Evolutionary conservation across 257 asterid genomes (phyloP).

Genomic region (Plantago ovata): DNA sequence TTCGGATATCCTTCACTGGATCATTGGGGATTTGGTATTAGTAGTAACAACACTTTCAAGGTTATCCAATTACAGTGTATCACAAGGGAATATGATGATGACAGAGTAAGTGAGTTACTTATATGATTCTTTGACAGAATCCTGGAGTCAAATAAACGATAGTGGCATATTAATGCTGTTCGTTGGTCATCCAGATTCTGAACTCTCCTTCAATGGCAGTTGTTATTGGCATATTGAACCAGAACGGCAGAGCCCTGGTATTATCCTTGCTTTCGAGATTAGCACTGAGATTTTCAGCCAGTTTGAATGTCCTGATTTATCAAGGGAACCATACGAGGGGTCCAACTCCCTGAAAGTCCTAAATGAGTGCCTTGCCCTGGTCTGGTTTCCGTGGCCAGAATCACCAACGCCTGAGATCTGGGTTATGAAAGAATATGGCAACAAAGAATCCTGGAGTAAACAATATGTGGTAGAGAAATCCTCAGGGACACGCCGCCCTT

Average conservation of each 20-base stretch:
- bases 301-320: neutral
- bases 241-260: neutral
- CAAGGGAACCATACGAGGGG: too few relatives aligned
- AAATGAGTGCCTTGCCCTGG: constrained; percentile 7
- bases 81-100: neutral
- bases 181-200: neutral
- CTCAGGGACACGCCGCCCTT: neutral
- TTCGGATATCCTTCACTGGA: too few relatives aligned
- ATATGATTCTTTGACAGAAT: neutral
- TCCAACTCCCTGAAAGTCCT: neutral
- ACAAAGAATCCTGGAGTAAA: constrained; percentile 9
- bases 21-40: constrained; percentile 17
- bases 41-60: constrained; percentile 1
- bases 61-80: neutral
- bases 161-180: neutral
- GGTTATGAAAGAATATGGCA: constrained; percentile 20
- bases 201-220: constrained; percentile 1
- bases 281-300: neutral
- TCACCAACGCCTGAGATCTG: neutral
- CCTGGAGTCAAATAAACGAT: neutral
- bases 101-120: neutral
- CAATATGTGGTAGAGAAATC: neutral
- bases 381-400: neutral
- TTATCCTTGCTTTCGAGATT: neutral
- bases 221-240: neutral